Evolutionary conservation across 2,329 filamentous ascomycete species (phyloP).

Genomic region (Xylariomycetidae sp.): DNA sequence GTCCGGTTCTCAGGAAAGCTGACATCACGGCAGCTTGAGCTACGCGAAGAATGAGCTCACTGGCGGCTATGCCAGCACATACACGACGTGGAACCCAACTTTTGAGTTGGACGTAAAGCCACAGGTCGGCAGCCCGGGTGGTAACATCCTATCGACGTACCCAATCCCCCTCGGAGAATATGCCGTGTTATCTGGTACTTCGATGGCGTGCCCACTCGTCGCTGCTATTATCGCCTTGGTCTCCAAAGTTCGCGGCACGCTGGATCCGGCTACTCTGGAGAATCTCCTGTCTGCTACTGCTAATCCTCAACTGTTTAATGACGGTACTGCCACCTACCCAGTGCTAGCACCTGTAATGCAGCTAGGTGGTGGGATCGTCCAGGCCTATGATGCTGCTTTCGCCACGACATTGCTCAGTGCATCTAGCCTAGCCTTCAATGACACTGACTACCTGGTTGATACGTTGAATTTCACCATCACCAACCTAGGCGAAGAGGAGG

Average conservation of each 20-base stretch:
- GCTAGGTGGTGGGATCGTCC: conserved; percentile 38
- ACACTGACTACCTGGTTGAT: conserved; percentile 34
- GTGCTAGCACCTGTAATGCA: conserved; percentile 32
- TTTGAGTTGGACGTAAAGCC: conserved; percentile 55
- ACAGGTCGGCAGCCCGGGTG: conserved; percentile 51
- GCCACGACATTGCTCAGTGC: conserved; percentile 32
- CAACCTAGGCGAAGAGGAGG: conserved; percentile 31
- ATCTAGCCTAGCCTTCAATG: conserved; percentile 38
- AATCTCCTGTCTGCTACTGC: conserved; percentile 25
- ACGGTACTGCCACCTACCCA: conserved; percentile 22
- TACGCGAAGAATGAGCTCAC: conserved; percentile 35
- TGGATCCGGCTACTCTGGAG: conserved; percentile 45
- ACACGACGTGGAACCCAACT: conserved; percentile 57
- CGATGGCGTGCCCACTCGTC: conserved; percentile 55
- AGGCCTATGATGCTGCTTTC: conserved; percentile 36
- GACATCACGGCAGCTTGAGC: conserved; percentile 27
- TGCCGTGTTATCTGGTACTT: conserved; percentile 50
- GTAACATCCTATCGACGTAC: conserved; percentile 55
- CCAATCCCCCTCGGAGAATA: conserved; percentile 44
- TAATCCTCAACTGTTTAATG: conserved; percentile 14
- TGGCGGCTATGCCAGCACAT: conserved; percentile 48
- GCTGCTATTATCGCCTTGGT: conserved; percentile 53
- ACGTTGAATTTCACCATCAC: conserved; percentile 33
- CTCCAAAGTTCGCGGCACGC: conserved; percentile 45
- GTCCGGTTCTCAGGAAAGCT: conserved; percentile 4